phyloP scores from a whole-genome alignment of 768 basidiomycete genomes.

The Hericium erinaceus region DNA sequence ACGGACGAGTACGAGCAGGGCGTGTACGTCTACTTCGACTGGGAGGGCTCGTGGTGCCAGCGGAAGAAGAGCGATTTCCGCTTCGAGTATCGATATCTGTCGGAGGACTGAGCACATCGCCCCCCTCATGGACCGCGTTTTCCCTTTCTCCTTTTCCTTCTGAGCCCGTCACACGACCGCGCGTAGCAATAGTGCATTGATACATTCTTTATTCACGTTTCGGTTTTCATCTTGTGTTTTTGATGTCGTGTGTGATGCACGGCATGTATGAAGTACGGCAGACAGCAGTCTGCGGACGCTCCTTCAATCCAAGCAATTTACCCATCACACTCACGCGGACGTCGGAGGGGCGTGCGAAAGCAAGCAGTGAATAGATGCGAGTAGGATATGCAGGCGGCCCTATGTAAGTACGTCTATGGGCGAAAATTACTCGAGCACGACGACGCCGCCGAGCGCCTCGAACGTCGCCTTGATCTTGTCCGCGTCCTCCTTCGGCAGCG shows the following conservation, averaged over 20 bases:
- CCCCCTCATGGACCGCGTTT: not conserved
- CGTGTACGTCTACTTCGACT: constrained; percentile 98
- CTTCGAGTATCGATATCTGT: constrained; percentile 91
- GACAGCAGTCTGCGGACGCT: not conserved
- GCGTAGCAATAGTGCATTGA: not conserved
- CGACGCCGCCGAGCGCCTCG: constrained; percentile 79
- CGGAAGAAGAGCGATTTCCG: constrained; percentile 97
- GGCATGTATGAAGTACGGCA: not conserved
- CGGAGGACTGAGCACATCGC: constrained; percentile 56
- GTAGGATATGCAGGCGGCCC: not conserved
- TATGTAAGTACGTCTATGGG: not conserved
- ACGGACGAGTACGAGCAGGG: constrained; percentile 99
- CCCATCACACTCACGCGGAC: not conserved
- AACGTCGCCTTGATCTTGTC: constrained; percentile 93
- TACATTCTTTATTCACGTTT: not conserved
- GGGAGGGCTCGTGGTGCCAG: constrained; percentile 99
- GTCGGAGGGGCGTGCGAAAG: not conserved
- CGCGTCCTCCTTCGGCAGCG: constrained; percentile 91
- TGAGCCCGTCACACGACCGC: too few species aligned
- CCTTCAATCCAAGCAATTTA: not conserved
- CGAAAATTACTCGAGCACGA: constrained; percentile 60
- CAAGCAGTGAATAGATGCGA: not conserved
- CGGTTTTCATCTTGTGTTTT: not conserved
- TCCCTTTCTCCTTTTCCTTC: not conserved
- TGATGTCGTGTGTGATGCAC: not conserved